Base-by-base conservation (phyloP, 2,329 filamentous ascomycete species). In the Penicillium griseofulvum region DNA sequence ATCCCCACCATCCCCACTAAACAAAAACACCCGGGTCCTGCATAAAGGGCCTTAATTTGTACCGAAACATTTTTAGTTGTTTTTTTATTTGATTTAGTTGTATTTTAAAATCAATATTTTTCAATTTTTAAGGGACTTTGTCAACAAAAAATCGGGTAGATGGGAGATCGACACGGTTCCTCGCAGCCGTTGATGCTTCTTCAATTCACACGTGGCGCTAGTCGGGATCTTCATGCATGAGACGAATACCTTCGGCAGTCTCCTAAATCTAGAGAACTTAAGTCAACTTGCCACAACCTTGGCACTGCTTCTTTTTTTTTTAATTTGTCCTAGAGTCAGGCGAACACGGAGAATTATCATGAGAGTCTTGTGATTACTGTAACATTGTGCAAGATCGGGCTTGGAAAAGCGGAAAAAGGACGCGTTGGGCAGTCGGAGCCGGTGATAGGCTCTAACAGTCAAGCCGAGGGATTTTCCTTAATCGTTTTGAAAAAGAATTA, bases 131-230 rank as follows among this genome's bases (percentile, higher is more conserved):
- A 29, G 28, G 10, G 28, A 29, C 10, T 29, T 29, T 29, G 28
- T 29, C 11, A 11, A 56, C 55, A 57, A 61, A 51, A 48, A 42
- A 71, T 68, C 65, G 62, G 65, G 57, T 66, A 63, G 60, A 62
- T 69, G 68, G 67, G 66, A 69, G 70, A 72, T 72, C 69, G 68
- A 68, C 70, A 55, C 62, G 65, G 66, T 72, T 66, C 65, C 69
- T 71, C 66, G 62, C 67, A 71, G 66, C 68, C 69, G 70, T 71
- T 70, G 66, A 68, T 67, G 65, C 65, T 72, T 71, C 63, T 62
- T 62, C 61, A 51, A 65, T 59, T 61, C 62, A 65, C 70, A 72
- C 68, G 70, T 73, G 70, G 70, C 68, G 68, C 68, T 72, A 71
- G 63, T 69, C 64, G 61, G 67, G 68, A 71, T 71, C 67, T 65